phyloP scores from a whole-genome alignment of 1,284 basidiomycete species.

The Cryptococcus amylolentus region DNA sequence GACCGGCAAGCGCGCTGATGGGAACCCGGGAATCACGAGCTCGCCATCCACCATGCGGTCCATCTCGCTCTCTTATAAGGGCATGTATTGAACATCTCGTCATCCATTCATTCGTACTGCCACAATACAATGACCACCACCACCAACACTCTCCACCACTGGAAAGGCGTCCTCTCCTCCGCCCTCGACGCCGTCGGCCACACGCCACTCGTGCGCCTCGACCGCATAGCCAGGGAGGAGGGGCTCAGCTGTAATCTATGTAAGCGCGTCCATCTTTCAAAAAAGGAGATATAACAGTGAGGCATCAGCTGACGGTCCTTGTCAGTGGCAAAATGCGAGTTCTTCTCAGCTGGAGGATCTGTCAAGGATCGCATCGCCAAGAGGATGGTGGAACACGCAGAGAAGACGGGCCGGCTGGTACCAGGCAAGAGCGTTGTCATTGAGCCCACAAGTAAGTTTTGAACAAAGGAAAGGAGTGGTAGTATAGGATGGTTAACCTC shows the following conservation, averaged over 20 bases:
- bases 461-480: too few species aligned
- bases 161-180: conserved; percentile 61
- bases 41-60: too few species aligned
- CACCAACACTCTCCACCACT: conserved; percentile 31
- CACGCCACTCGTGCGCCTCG: conserved; percentile 84
- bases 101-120: not conserved
- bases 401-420: conserved; percentile 76
- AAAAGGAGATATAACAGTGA: not conserved
- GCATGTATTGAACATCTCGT: not conserved
- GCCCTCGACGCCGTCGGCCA: conserved; percentile 83
- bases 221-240: conserved; percentile 70
- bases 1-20: too few species aligned
- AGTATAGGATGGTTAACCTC: not conserved
- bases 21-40: too few species aligned
- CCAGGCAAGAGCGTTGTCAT: conserved; percentile 89
- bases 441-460: conserved; percentile 61
- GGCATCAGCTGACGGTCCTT: conserved; percentile 1
- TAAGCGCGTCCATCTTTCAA: conserved; percentile 53
- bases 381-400: conserved; percentile 92
- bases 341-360: conserved; percentile 84
- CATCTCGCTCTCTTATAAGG: too few species aligned
- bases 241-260: conserved; percentile 85
- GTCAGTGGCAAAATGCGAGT: conserved; percentile 85
- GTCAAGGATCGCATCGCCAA: conserved; percentile 96
- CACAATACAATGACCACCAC: not conserved